Conservation (phyloP, 345 rosid species). For the Camelina sativa region DNA sequence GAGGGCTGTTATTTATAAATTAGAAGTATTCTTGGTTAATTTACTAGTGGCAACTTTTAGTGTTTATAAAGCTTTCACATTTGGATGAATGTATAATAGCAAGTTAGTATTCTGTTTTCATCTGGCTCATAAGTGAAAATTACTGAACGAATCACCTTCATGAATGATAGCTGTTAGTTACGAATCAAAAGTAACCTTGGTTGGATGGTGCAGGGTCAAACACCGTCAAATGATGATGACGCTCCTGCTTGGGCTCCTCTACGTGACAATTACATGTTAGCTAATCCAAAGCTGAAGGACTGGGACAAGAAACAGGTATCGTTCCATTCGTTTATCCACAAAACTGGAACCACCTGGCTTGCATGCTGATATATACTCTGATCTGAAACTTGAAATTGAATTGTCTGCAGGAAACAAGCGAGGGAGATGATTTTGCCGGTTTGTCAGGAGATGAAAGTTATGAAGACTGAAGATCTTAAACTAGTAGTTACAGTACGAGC, state of each 20-base stretch:
- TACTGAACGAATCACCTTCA: neutral
- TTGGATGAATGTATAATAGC: neutral
- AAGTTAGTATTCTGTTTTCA: neutral
- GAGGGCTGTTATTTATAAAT: conserved; percentile 9
- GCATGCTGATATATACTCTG: neutral
- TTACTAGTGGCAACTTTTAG: neutral
- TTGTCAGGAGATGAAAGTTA: conserved; percentile 61
- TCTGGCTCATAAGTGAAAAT: neutral
- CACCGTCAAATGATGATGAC: conserved; percentile 48
- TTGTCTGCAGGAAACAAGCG: conserved; percentile 54
- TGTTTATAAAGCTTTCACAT: neutral
- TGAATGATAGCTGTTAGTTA: conserved; percentile 5
- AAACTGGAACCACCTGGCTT: neutral
- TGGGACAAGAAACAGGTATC: conserved; percentile 91
- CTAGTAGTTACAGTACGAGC: neutral
- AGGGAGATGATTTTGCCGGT: conserved; percentile 53
- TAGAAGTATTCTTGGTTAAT: conserved; percentile 3
- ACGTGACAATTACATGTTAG: conserved; percentile 88
- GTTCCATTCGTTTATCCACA: neutral
- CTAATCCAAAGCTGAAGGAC: conserved; percentile 78
- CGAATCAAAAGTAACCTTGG: neutral
- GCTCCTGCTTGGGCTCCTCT: conserved; percentile 97
- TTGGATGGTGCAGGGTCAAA: conserved; percentile 26
- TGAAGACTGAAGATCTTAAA: conserved; percentile 36
- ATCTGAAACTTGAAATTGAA: neutral